Base-by-base conservation (phyloP, 805 yeast genomes). In the Lachancea sp. region DNA sequence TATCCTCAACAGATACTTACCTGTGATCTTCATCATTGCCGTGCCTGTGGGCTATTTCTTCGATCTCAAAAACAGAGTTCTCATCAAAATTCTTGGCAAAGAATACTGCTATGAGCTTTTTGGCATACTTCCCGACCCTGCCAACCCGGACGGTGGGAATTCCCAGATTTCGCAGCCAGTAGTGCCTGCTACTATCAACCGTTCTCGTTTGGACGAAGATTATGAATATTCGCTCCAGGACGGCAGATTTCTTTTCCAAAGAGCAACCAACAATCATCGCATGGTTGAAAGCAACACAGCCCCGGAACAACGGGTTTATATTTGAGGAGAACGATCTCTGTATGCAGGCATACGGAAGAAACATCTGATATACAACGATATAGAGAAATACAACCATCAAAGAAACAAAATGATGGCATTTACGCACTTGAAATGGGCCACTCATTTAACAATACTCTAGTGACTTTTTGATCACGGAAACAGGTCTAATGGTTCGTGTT, bases 141-240 rank as follows among this genome's bases (percentile, higher is more conserved):
- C 48, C 1, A 30, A 48, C 11, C 43, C 13, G 27, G 15, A 25
- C 5, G 36, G 30, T 13, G 38, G 15, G 7, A 18, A 10, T 39
- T 53, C 51, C 19, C 66, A 66, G 44, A 12, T 38, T 5, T 22
- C 46, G 3, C 22, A 37, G 10, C 38, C 34, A 18, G 18, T 15
- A 18, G 25, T 38, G 9, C 39, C 18, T 9, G 38, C 44, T 8
- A 27, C 18, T 3, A 26, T 13, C 18, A 37, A 22, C 25, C 25
- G 59, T 9, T 50, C 56, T n/a, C 49, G 57, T 13, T 63, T 69
- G 30, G 83, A 78, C 52, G 74, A 74, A 48, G 66, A 62, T 45
- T 60, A 60, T 32, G 60, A 61, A 35, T 63, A 58, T 46, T 62
- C 64, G 12, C 42, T 63, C 44, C 63, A 60, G 49, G 67, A 63